Evolutionary conservation across 1,284 basidiomycete species (phyloP).

Genomic region (Fistulinella cinereoalba): DNA sequence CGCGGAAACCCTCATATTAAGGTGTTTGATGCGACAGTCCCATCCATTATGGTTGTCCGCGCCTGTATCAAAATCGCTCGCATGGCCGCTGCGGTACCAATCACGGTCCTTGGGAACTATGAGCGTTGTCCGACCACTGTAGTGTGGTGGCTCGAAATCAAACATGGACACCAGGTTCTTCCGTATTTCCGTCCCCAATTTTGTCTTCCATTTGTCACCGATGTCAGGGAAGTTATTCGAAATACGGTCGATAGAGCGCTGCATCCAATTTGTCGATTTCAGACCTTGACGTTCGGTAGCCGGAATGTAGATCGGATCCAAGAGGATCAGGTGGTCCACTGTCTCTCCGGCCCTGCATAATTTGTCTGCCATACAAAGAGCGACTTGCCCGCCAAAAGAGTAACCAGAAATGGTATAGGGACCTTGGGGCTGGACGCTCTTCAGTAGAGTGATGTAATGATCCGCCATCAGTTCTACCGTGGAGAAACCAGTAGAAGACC

Average conservation of each 20-base stretch:
- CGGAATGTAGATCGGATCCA: conserved; percentile 32
- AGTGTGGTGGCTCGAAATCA: conserved; percentile 27
- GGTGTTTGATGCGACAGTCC: conserved; percentile 24
- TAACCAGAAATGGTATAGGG: conserved; percentile 28
- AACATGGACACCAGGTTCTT: conserved; percentile 33
- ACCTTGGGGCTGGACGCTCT: conserved; percentile 23
- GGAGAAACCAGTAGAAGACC: conserved; percentile 27
- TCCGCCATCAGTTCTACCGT: conserved; percentile 30
- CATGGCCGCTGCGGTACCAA: conserved; percentile 29
- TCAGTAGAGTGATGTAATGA: conserved; percentile 31
- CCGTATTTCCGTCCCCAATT: conserved; percentile 25
- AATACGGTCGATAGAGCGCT: conserved; percentile 30
- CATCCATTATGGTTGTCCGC: conserved; percentile 32
- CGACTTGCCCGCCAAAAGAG: conserved; percentile 30
- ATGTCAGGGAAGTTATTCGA: conserved; percentile 31
- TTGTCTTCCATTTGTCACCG: conserved; percentile 31
- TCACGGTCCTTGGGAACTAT: conserved; percentile 31
- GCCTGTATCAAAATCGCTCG: conserved; percentile 33
- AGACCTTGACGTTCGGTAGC: conserved; percentile 24
- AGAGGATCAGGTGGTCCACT: conserved; percentile 25
- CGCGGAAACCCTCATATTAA: conserved; percentile 22
- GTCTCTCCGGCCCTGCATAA: conserved; percentile 21
- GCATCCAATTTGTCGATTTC: conserved; percentile 31
- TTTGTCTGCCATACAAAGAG: conserved; percentile 28
- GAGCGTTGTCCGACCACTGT: conserved; percentile 24